Base-by-base conservation (phyloP, 2,329 filamentous ascomycete species). In the Fusarium sp. region DNA sequence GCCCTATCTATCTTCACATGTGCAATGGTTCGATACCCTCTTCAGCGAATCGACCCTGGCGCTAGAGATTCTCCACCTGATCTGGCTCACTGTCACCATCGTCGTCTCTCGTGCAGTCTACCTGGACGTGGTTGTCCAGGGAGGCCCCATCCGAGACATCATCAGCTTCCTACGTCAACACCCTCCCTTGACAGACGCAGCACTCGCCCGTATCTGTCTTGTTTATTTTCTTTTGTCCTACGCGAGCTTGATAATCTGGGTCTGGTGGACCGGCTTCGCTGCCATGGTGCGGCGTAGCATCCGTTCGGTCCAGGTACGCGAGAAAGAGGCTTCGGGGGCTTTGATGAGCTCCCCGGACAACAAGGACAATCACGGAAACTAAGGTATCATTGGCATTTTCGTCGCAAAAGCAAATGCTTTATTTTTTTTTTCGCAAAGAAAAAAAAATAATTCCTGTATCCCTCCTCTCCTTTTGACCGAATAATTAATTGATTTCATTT, bases 1-100 rank as follows among this genome's bases (percentile, higher is more conserved):
- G 22, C 62, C 68, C 14, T 8, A 33, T 2, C 20, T 65, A 7
- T 38, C 63, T 6, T 38, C 27, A 7, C 16, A 50, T 20, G 66
- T 69, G 1, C 63, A 25, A 7, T 50, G 57, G 20, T 70, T 67
- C 27, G 66, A 66, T 22, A 22, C 22, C 0, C 75, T 75, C 64
- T 76, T 78, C 35, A 75, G 76, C 52, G 63, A 71, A 13, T 65
- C 69, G 36, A 69, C 76, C 7, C 69, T 72, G 65, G 56, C 64
- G 9, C 70, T 78, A 4, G 66, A 75, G 18, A 65, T 60, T 7
- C 35, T 77, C n/a, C 72, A 65, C 25, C 36, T 68, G 11, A 9
- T 70, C 22, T 78, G 74, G 77, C 7, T 71, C 11, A 45, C 70
- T 33, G 64, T 58, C 22, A 22, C 70, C 10, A 40, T 70, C 4